These are phyloP conservation scores for Dillenia turbinata DNA, from an alignment of 164 flowering plant genomes.

Conservation along the genomic window DNA sequence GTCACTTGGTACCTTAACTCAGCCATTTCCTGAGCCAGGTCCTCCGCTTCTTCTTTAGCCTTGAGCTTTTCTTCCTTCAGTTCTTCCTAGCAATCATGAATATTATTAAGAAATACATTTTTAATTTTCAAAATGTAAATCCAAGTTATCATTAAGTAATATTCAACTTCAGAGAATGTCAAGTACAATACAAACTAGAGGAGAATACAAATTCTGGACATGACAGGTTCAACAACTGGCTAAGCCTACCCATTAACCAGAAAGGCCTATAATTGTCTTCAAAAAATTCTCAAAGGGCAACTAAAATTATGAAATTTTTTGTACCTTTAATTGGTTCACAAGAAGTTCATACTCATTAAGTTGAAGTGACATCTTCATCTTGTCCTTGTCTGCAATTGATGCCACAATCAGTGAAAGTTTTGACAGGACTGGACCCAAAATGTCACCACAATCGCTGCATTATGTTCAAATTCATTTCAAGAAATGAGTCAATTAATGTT, in stretches of 20 bases:
- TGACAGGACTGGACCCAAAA: slow-evolving; percentile 37
- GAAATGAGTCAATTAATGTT: neutral
- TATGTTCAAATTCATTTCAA: slow-evolving; percentile 10
- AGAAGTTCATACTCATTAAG: slow-evolving; percentile 53
- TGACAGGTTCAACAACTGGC: too few species aligned
- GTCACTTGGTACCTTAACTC: slow-evolving; percentile 77
- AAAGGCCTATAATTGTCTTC: neutral
- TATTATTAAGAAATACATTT: slow-evolving; percentile 3
- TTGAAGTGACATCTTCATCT: slow-evolving; percentile 43
- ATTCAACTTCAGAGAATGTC: too few species aligned
- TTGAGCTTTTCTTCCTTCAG: slow-evolving; percentile 61
- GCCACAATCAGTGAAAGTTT: slow-evolving; percentile 27
- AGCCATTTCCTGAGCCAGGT: slow-evolving; percentile 89
- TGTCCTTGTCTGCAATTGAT: slow-evolving; percentile 30
- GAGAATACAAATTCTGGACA: too few species aligned
- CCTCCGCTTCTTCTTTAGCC: slow-evolving; percentile 87
- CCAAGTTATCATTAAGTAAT: neutral
- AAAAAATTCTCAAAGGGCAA: neutral
- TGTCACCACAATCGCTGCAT: slow-evolving; percentile 38
- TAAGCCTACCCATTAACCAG: neutral
- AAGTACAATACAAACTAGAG: too few species aligned
- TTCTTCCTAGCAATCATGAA: slow-evolving; percentile 45
- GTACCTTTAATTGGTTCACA: slow-evolving; percentile 73
- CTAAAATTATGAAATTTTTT: slow-evolving; percentile 1
- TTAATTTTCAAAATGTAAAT: neutral